Base-by-base conservation (phyloP, 495 filamentous ascomycete genomes). In the Lasiosphaeria hispida region DNA sequence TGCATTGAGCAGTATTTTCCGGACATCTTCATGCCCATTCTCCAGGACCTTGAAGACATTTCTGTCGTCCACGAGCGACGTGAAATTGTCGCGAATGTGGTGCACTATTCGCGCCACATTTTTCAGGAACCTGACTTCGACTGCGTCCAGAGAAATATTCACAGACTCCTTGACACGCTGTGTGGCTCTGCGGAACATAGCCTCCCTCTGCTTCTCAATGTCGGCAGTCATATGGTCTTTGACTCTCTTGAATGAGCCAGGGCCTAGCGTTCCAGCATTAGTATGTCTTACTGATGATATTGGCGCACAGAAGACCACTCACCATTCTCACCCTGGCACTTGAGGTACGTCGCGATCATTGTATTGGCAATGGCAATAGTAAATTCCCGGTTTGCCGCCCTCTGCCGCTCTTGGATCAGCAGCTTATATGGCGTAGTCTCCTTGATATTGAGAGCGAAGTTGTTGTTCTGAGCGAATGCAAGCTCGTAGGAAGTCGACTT, bases 311-410 rank as follows among this genome's bases (percentile, higher is more conserved):
- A 10, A 13, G 13, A 36, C 47, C 45, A 45, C 64, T 44, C 63
- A 78, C 80, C 83, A 33, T 37, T 45, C 64, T 83, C 79, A 2
- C 63, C 38, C 11, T 58, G 57, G 58, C 82, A 85, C 4, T 53
- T 39, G 1, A 68, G 50, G 50, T 85, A 86, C 5, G 69, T 75
- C 4, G 58, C 19, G 1, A 36, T 19, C 74, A 87, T 81, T 30
- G 57, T 59, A 18, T 55, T 19, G n/a, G 64, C 60, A 17, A 87
- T 74, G 10, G 73, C 66, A 0, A 77, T 78, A 10, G 67, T 73
- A 52, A 84, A 80, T 41, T 77, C 70, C 13, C 83, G 77, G 54
- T 78, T 85, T 17, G 80, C 78, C 14, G 83, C 77, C 35, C 77
- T 74, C 57, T 84, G 83, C 1, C 63, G 11, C 30, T 55, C 56